Evolutionary conservation across 108 stramenopile species (phyloP), one percentile per base, ranked within the genome.

Genomic region (Skeletonema menzelii): DNA sequence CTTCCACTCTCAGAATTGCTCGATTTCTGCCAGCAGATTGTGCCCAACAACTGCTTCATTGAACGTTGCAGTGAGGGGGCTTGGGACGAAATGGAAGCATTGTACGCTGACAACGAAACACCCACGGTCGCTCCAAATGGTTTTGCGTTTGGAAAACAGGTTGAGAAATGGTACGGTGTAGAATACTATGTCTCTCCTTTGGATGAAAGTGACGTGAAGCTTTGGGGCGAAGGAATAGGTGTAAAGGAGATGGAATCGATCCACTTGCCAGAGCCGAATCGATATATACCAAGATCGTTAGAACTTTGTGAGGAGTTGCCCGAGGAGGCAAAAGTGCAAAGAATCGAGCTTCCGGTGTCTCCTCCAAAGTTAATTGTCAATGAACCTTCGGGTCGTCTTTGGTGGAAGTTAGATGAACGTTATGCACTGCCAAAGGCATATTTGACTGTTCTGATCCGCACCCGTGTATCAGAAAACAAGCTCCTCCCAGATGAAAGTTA

Each of bases 391-490:
- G 79, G 81, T 60, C 86, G 90, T n/a, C 88, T 95, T 35, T 95
- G 79, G 85, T 87, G 90, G 83, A 84, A 91, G 35, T 80, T 95
- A 27, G 95, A 95, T 68, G 95, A 95, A 67, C 75, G 95, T 7
- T 95, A 95, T 69, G 91, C 88, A 8, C 65, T 93, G 5, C 95
- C 95, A 27, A 90, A 89, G 46, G 76, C 92, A 13, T 81, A 67
- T 24, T 2, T 93, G 56, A 84, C 78, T 3, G 27, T 95, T 3
- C 59, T 95, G 13, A 65, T 93, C 38, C 75, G 92, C 38, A 90
- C 82, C 67, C 76, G 91, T 10, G 67, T 83, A 20, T 53, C 78
- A 24, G 72, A 89, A 37, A 70, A 91, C 70, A 80, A 59, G 34
- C 35, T 56, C 0, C 31, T 24, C 3, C 10, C 67, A 12, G 34